Evolutionary conservation across 805 yeast species (phyloP).

Genomic region (Metschnikowia sp.): DNA sequence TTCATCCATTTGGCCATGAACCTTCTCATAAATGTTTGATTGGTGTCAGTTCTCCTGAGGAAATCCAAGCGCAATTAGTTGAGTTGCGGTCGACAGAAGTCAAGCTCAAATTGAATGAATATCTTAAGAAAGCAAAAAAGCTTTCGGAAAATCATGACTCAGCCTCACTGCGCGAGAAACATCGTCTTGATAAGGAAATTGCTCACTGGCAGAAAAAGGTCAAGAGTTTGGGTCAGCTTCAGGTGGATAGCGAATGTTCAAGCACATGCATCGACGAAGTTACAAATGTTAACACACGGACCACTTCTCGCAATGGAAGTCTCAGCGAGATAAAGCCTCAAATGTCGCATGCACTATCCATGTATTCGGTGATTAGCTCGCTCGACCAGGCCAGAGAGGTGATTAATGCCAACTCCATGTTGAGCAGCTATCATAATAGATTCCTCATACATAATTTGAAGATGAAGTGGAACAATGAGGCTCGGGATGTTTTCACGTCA

Average conservation of each 20-base stretch:
- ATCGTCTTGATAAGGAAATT: neutral
- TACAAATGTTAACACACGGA: neutral
- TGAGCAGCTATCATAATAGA: conserved; percentile 54
- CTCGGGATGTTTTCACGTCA: conserved; percentile 60
- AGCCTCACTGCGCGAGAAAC: neutral
- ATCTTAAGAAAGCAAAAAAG: conserved; percentile 11
- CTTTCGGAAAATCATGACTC: neutral
- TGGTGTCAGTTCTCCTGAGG: conserved; percentile 51
- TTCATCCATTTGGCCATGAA: conserved; percentile 59
- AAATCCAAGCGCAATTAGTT: conserved; percentile 49
- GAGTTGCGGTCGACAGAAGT: conserved; percentile 15
- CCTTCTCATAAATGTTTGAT: conserved; percentile 64
- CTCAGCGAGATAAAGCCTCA: conserved; percentile 5
- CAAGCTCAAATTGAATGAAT: conserved; percentile 12
- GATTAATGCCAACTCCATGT: conserved; percentile 20
- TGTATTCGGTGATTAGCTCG: conserved; percentile 29
- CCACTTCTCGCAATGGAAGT: neutral
- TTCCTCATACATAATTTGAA: conserved; percentile 71
- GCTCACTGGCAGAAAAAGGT: conserved; percentile 3
- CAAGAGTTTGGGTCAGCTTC: conserved; percentile 1
- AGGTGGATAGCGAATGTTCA: neutral
- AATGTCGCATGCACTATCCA: conserved; percentile 15
- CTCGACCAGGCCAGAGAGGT: conserved; percentile 25
- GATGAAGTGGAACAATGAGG: conserved; percentile 72
- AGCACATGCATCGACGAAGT: neutral